Evolutionary conservation across 1,284 basidiomycete species (phyloP).

Genomic region (Apiotrichum akiyoshidainum): DNA sequence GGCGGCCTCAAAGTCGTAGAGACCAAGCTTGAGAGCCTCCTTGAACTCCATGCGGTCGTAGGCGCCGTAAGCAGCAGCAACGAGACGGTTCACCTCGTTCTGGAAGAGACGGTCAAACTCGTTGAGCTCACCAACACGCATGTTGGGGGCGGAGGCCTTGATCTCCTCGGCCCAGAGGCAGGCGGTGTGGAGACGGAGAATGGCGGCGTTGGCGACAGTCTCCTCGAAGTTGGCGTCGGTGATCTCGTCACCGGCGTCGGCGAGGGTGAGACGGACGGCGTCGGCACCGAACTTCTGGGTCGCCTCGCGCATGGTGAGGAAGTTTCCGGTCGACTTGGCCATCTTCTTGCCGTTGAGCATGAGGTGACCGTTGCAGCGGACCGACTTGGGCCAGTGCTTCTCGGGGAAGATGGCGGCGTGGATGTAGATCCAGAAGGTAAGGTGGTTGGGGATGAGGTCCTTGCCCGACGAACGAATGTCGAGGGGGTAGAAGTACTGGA

Average conservation of each 20-base stretch:
- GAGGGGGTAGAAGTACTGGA: slow-evolving; percentile 97
- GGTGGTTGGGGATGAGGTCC: slow-evolving; percentile 93
- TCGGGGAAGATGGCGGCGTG: slow-evolving; percentile 93
- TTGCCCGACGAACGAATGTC: slow-evolving; percentile 99
- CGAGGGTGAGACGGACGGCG: slow-evolving; percentile 85
- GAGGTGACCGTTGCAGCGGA: slow-evolving; percentile 94
- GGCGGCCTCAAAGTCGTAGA: slow-evolving; percentile 89
- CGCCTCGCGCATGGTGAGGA: slow-evolving; percentile 52
- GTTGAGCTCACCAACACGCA: slow-evolving; percentile 62
- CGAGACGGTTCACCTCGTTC: slow-evolving; percentile 83
- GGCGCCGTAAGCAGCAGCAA: slow-evolving; percentile 71
- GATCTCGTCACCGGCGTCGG: slow-evolving; percentile 95
- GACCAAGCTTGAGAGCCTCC: slow-evolving; percentile 89
- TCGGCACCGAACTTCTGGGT: slow-evolving; percentile 51
- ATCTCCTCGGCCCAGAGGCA: slow-evolving; percentile 91
- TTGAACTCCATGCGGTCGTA: slow-evolving; percentile 87
- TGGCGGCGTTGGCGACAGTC: slow-evolving; percentile 96
- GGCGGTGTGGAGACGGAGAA: slow-evolving; percentile 88
- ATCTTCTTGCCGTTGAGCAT: slow-evolving; percentile 99
- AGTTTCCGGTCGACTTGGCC: slow-evolving; percentile 83
- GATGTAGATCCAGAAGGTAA: slow-evolving; percentile 92
- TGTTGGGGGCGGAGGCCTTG: slow-evolving; percentile 58
- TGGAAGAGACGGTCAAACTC: slow-evolving; percentile 83
- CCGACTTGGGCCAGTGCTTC: slow-evolving; percentile 85
- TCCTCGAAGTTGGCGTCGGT: slow-evolving; percentile 92